A percentile compares a stretch with the other conserved stretches of the same genome.
Evolutionary conservation across 257 asterid genomes (phyloP).

Genomic region (Gentiana straminea): DNA sequence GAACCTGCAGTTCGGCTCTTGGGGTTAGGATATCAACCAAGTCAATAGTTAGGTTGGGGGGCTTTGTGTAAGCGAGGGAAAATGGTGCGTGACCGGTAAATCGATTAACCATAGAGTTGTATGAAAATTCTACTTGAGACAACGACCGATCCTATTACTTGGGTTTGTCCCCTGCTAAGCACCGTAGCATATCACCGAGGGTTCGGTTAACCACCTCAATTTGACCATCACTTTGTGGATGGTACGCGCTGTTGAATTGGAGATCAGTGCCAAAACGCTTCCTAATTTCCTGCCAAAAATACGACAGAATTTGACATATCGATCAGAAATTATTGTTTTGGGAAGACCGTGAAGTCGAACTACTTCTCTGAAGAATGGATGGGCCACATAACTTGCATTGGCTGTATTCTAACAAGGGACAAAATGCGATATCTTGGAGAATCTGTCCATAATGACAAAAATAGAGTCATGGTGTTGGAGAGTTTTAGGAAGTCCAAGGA

Average conservation of each 20-base stretch:
- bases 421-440: conserved; percentile 1
- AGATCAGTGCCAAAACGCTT: neutral
- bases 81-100: too few species aligned
- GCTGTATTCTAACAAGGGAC: neutral
- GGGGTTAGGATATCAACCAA: too few species aligned
- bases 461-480: neutral
- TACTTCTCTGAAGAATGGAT: neutral
- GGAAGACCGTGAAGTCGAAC: neutral
- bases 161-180: neutral
- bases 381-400: neutral
- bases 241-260: neutral
- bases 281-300: neutral
- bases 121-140: neutral
- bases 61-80: too few species aligned
- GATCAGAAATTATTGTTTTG: neutral
- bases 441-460: neutral
- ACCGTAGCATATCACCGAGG: neutral
- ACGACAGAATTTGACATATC: neutral
- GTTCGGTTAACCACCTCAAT: neutral
- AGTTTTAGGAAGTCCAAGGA: conserved; percentile 2
- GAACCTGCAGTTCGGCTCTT: too few species aligned
- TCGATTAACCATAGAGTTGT: neutral
- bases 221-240: neutral
- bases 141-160: neutral
- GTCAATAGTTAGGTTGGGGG: too few species aligned